phyloP scores from a whole-genome alignment of 2,329 filamentous ascomycete species.

The Ophiostoma perfectum region DNA sequence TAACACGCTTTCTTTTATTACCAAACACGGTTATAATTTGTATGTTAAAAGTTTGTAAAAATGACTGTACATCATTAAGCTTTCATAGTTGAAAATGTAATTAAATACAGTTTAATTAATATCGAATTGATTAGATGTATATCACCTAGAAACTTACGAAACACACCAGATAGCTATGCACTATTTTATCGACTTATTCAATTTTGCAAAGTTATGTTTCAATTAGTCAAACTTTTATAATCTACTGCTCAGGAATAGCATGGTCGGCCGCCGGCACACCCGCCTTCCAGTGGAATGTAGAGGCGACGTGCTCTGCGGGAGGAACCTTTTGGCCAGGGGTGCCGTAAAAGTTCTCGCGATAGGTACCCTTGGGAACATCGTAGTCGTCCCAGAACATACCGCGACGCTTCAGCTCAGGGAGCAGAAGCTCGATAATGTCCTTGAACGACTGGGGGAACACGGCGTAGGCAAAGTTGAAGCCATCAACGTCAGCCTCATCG shows the following conservation, averaged over 20 bases:
- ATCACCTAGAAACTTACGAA: background rate
- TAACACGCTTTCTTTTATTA: no score
- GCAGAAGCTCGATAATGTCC: conserved; percentile 58
- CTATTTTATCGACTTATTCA: background rate
- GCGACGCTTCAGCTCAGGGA: conserved; percentile 56
- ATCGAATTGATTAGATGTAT: background rate
- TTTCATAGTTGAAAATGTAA: no score
- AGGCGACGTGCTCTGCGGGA: conserved; percentile 37
- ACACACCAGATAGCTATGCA: no score
- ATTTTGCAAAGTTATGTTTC: background rate
- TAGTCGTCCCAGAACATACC: conserved; percentile 53
- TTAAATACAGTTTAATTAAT: background rate
- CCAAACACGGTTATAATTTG: no score
- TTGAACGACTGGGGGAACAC: conserved; percentile 54
- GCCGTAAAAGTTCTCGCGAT: conserved; percentile 41
- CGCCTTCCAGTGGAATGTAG: conserved; percentile 38
- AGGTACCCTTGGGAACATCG: conserved; percentile 42
- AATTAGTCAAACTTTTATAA: background rate
- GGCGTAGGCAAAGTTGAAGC: conserved; percentile 60
- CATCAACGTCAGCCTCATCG: conserved; percentile 63
- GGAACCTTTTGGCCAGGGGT: conserved; percentile 34
- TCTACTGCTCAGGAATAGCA: conserved; percentile 28
- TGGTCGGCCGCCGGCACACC: conserved; percentile 31
- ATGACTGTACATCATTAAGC: no score
- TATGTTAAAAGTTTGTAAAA: no score